Base-by-base conservation (phyloP, 345 rosid genomes). In the Citrus glauca region DNA sequence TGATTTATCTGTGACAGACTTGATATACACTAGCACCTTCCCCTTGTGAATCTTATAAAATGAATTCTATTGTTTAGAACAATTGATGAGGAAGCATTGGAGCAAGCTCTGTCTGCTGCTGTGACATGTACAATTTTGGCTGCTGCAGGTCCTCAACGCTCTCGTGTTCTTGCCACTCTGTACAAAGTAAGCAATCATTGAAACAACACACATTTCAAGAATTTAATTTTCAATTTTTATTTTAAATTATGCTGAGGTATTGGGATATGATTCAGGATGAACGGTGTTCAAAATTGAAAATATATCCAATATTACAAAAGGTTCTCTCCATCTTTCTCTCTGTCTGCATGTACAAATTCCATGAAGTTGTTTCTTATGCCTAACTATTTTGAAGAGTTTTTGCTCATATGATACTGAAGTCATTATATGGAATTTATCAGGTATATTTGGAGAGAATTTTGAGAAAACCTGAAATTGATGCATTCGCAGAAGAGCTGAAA, bases 81-180 rank as follows among this genome's bases (percentile, higher is more conserved):
- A 71, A 94, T 94, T 65, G 94, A 95, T 48, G 99, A 95, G 84
- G 97, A 92, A 83, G 98, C 97, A 56, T 74, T 93, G 81, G 99
- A 95, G 84, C 96, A 92, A 71, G 98, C 99, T 67, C 82, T 95
- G 53, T 84, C 98, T 24, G 98, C 98, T 88, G 99, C 98, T 81
- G 97, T 96, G 80, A 94, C 99, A 57, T 89, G 97, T 79, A 96
- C 98, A 78, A 94, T 94, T 82, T 86, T 94, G 87, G 99, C 97
- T 82, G 99, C 92, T 81, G 99, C 98, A 0, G 98, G 98, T 83
- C 99, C 99, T 85, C 99, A 90, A 78, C 91, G 97, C 25, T 96
- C 99, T 71, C 92, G 97, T 85, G 97, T 92, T 72, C 97, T 94
- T 75, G 98, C 98, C 28, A 92, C 95, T 76, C 80, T 91, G 63